Evolutionary conservation across 495 filamentous ascomycete genomes (phyloP).

Genomic region (Hypoxylon trugodes): DNA sequence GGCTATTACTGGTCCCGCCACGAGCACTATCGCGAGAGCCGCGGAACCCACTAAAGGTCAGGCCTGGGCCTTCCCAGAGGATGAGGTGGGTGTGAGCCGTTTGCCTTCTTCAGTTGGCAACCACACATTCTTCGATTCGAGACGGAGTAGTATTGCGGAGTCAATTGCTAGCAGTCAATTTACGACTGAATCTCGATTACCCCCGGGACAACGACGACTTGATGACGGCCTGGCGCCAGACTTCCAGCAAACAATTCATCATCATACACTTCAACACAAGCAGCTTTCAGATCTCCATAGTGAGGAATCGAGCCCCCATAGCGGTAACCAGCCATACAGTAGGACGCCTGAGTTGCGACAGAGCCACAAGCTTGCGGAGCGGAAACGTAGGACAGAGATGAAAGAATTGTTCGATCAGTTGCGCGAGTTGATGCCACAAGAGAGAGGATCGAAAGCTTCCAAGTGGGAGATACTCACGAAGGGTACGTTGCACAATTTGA

Average conservation of each 20-base stretch:
- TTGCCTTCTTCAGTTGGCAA: constrained; percentile 52
- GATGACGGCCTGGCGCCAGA: constrained; percentile 61
- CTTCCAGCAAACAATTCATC: constrained; percentile 64
- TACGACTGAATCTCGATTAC: constrained; percentile 73
- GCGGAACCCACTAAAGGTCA: constrained; percentile 83
- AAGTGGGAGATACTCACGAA: constrained; percentile 99
- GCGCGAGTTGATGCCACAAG: constrained; percentile 81
- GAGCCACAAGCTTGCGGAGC: constrained; percentile 94
- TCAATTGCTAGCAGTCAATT: constrained; percentile 78
- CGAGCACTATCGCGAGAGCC: constrained; percentile 79
- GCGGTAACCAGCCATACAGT: constrained; percentile 81
- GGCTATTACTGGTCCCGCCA: constrained; percentile 77
- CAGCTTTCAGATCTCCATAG: constrained; percentile 72
- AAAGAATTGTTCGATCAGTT: constrained; percentile 94
- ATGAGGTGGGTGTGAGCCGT: constrained; percentile 67
- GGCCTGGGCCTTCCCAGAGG: constrained; percentile 84
- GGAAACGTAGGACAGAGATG: constrained; percentile 97
- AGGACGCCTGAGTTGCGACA: constrained; percentile 93
- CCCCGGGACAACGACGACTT: constrained; percentile 73
- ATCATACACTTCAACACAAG: constrained; percentile 80
- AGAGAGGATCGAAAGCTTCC: constrained; percentile 90
- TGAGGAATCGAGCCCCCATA: constrained; percentile 62
- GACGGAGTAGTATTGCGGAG: constrained; percentile 76
- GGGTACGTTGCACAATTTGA: constrained; percentile 60
- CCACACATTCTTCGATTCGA: constrained; percentile 68